Base-by-base conservation (phyloP, 176 grass and related monocot genomes). In the Otatea glauca region DNA sequence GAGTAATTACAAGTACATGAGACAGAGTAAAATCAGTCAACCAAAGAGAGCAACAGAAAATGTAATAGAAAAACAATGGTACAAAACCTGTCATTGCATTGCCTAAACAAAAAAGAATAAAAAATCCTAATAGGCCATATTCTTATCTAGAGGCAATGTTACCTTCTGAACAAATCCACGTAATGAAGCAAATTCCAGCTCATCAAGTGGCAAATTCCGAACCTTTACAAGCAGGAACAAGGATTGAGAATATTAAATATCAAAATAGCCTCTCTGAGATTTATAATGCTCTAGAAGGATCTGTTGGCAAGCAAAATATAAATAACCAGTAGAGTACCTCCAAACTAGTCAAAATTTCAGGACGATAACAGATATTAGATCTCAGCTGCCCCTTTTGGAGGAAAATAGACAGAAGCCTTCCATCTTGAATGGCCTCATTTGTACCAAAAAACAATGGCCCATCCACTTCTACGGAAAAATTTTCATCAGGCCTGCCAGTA, bases 121-220 rank as follows among this genome's bases (percentile, higher is more conserved):
- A 38, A 58, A 23, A 77, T 49, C 14, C 5, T 13, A 58, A 66
- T 16, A 86, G 0, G 14, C 48, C 47, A 25, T 72, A 55, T 66
- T 79, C 62, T 86, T 21, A 37, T 86, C 38, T 43, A 60, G 51
- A 50, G 60, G 50, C 47, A 53, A 47, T 50, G 61, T 87, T 92
- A 98, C 95, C 95, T 95, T 98, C 50, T 98, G 95, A 77, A 98
- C 72, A 82, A 92, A 93, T 84, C 96, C 96, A 75, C 96, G 93
- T 84, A 98, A 85, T 78, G 96, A 98, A 85, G 96, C 93, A 79
- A 98, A 86, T 71, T 98, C 93, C 88, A 98, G 74, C 76, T 98
- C 93, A 91, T 98, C 96, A 72, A 98, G 96, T 76, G 96, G 91
- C 79, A 96, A 90, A 90, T 96, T 98, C 24, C 96, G 88, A 87